Evolutionary conservation across 768 basidiomycete genomes (phyloP), one percentile per base, ranked within the genome.

Genomic region (Terana coerulea): DNA sequence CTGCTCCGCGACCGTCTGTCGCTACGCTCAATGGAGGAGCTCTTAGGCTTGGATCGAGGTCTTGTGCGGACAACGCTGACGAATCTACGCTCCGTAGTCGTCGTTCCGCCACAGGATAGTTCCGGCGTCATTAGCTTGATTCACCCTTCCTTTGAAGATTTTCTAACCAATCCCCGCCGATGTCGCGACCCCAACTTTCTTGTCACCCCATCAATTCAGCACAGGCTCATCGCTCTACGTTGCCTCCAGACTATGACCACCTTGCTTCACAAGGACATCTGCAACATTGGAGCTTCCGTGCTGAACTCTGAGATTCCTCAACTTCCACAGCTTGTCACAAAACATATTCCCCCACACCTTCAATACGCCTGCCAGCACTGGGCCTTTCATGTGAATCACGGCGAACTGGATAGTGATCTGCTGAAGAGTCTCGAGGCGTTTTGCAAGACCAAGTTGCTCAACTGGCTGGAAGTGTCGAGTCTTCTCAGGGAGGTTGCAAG

Each of bases 291-390:
- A 21, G 11, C 39, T 7, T 7, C 36, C 5, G 30, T 57, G 6
- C 40, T 31, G 1, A 52, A 53, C 33, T 21, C 8, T 28, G 54
- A 56, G 34, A 42, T 56, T 4, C 26, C 34, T 5, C 44, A 34
- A 11, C 35, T 31, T 15, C 22, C 22, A 24, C 17, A 15, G 2
- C n/a, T 47, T 5, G 49, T 61, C 6, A 25, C 11, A 11, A 33
- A 24, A n/a, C 24, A 45, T 17, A 55, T 62, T 17, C 53, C 59
- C 3, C 25, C 42, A 1, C 41, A 57, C 21, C 21, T 64, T 5
- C 56, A 52, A 45, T 64, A 64, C 51, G 56, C 63, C 1, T 59
- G 56, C 42, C 56, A 47, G n/a, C 49, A 60, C 33, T 64, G 61
- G 61, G 49, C 46, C 12, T 53, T 36, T 24, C 63, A 64, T 41